phyloP scores from a whole-genome alignment of 345 rosid genomes.

The Aquilaria malaccensis region DNA sequence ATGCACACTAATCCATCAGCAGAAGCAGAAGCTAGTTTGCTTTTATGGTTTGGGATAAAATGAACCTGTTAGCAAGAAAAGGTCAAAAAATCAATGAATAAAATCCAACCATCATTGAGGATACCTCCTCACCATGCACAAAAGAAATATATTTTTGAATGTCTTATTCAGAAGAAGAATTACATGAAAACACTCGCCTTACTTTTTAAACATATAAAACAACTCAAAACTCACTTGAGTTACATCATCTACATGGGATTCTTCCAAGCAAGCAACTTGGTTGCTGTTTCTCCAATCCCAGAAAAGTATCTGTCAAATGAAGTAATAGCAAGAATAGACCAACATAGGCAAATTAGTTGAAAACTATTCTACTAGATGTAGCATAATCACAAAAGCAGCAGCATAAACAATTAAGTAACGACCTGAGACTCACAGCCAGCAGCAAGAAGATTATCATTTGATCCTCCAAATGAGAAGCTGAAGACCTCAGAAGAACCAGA shows the following conservation, averaged over 20 bases:
- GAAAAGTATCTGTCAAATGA: constrained; percentile 45
- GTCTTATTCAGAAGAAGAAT: neutral
- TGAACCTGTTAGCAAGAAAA: constrained; percentile 44
- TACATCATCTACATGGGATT: constrained; percentile 82
- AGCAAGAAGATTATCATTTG: constrained; percentile 63
- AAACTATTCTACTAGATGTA: neutral
- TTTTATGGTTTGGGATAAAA: constrained; percentile 54
- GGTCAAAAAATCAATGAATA: neutral
- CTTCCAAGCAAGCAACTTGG: constrained; percentile 91
- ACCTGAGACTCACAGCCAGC: constrained; percentile 91
- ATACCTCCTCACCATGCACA: too few species aligned
- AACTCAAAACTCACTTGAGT: constrained; percentile 54
- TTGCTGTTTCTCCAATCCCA: constrained; percentile 96
- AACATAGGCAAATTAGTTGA: neutral
- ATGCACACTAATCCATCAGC: constrained; percentile 88
- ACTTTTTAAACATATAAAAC: neutral
- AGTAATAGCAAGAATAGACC: constrained; percentile 3
- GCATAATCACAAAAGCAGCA: neutral
- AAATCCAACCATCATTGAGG: neutral
- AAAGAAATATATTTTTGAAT: too few species aligned
- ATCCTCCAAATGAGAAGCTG: constrained; percentile 78
- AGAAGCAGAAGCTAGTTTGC: constrained; percentile 84
- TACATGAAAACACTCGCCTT: neutral
- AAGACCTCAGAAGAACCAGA: constrained; percentile 55
- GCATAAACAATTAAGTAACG: constrained; percentile 3